These are phyloP conservation scores for Phytophthora kernoviae DNA, from an alignment of 352 stramenopile genomes.

Conservation along the genomic window DNA sequence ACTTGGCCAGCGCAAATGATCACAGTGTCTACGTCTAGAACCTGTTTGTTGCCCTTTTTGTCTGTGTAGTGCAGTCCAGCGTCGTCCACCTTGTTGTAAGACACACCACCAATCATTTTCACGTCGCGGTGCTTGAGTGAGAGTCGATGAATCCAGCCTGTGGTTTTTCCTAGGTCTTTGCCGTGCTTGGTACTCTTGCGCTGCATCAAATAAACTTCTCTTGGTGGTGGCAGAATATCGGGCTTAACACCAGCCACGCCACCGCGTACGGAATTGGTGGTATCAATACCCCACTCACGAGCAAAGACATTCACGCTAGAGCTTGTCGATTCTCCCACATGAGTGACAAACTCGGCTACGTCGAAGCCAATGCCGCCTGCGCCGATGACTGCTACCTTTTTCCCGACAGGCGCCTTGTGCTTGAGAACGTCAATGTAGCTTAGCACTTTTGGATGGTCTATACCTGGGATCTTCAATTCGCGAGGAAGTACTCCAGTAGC, in stretches of 20 bases:
- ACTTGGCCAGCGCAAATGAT: conserved; percentile 96
- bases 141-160: conserved; percentile 96
- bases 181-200: conserved; percentile 94
- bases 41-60: conserved; percentile 76
- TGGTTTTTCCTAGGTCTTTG: conserved; percentile 94
- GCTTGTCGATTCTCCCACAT: conserved; percentile 72
- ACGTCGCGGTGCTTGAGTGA: conserved; percentile 92
- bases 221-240: conserved; percentile 42
- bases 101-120: conserved; percentile 93
- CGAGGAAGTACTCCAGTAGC: conserved; percentile 95
- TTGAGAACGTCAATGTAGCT: conserved; percentile 97
- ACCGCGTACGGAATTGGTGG: conserved; percentile 76
- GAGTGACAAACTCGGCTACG: conserved; percentile 94
- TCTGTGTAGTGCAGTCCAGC: conserved; percentile 94
- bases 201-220: conserved; percentile 95
- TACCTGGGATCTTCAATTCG: conserved; percentile 86
- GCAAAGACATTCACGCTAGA: conserved; percentile 88
- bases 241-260: conserved; percentile 73
- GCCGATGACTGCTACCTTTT: conserved; percentile 95
- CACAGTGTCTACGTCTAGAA: conserved; percentile 96
- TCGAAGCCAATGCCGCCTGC: conserved; percentile 99
- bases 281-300: conserved; percentile 95
- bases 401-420: conserved; percentile 86
- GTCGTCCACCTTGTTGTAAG: conserved; percentile 96
- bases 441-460: conserved; percentile 90